These are phyloP conservation scores for Jaltomata sinuosa DNA, from an alignment of 257 asterid species.

Conservation along the genomic window DNA sequence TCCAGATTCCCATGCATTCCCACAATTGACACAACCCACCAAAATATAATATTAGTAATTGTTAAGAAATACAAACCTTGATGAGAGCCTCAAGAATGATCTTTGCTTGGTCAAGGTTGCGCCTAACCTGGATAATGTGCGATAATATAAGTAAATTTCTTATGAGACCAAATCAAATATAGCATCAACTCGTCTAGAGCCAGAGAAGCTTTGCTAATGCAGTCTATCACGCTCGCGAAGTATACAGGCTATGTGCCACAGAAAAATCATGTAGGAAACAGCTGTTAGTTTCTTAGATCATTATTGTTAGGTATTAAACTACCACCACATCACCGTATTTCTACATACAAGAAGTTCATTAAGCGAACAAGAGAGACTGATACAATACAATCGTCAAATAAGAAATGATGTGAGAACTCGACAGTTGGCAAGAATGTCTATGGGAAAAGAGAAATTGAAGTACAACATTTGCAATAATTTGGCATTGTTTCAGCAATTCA, in stretches of 20 bases:
- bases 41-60: not conserved
- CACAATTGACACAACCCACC: not conserved
- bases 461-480: not conserved
- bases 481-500: slow-evolving; percentile 1
- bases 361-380: not conserved
- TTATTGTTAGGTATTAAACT: not conserved
- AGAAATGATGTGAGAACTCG: not conserved
- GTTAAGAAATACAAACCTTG: slow-evolving; percentile 39
- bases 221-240: not conserved
- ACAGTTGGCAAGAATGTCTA: not conserved
- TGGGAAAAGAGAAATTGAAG: not conserved
- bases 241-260: not conserved
- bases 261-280: not conserved
- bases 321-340: not conserved
- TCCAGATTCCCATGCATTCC: not conserved
- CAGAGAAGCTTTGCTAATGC: not conserved
- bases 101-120: slow-evolving; percentile 97
- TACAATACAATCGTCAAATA: not conserved
- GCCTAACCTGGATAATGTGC: slow-evolving; percentile 68
- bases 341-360: not conserved
- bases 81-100: slow-evolving; percentile 70
- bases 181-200: not conserved
- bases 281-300: not conserved
- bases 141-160: not conserved
- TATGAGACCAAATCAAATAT: not conserved